phyloP scores from a whole-genome alignment of 1,284 basidiomycete species.

The Ceratobasidium sp. region DNA sequence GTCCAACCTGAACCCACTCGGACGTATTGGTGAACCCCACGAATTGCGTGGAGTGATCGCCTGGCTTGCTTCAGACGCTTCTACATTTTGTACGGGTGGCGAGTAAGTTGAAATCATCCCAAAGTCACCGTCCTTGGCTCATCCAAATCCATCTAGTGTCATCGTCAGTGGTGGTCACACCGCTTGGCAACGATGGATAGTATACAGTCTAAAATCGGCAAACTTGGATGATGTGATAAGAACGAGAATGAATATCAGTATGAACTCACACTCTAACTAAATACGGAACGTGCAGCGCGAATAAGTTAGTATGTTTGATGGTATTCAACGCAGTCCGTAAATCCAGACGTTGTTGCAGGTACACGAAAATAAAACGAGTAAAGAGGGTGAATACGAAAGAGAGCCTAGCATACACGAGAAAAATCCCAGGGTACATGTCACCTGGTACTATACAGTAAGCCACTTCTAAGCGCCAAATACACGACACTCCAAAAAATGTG shows the following conservation, averaged over 20 bases:
- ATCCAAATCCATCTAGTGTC: conserved; percentile 56
- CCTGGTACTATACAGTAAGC: too few relatives aligned
- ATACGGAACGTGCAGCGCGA: neutral
- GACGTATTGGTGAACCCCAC: conserved; percentile 73
- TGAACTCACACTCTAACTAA: too few relatives aligned
- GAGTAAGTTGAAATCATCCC: conserved; percentile 59
- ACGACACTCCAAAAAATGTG: too few relatives aligned
- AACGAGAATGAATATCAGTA: conserved; percentile 3
- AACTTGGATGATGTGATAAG: neutral
- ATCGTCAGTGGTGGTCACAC: conserved; percentile 73
- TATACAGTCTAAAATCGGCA: neutral
- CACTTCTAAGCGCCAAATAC: too few relatives aligned
- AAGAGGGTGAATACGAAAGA: too few relatives aligned
- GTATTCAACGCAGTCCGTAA: too few relatives aligned
- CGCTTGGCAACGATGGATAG: conserved; percentile 59
- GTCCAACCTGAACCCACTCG: conserved; percentile 76
- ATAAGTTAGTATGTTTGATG: too few relatives aligned
- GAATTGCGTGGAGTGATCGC: conserved; percentile 77
- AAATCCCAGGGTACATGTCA: too few relatives aligned
- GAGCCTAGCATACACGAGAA: too few relatives aligned
- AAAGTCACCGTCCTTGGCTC: neutral
- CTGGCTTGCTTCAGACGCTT: conserved; percentile 81
- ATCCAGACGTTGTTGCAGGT: too few relatives aligned
- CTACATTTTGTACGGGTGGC: conserved; percentile 74
- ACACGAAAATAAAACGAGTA: too few relatives aligned